Conservation (phyloP, 1,284 basidiomycete species). For the Calocybe gambosa region DNA sequence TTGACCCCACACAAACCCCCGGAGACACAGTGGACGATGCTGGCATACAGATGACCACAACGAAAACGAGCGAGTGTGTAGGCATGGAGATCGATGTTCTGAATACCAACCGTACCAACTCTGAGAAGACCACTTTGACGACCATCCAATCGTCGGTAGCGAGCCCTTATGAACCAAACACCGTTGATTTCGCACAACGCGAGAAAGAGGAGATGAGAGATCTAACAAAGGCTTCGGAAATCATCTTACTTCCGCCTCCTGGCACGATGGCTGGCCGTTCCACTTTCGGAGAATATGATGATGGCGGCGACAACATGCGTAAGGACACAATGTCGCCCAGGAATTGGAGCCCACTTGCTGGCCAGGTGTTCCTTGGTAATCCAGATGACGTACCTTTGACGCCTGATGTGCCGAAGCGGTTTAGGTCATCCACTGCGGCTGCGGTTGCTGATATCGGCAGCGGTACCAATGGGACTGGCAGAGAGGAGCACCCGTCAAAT, state of each 20-base stretch:
- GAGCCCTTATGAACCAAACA: conserved; percentile 35
- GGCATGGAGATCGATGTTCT: not conserved
- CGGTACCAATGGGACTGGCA: not conserved
- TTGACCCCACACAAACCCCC: not conserved
- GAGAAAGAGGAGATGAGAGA: conserved; percentile 90
- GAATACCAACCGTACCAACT: not conserved
- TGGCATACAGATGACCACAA: not conserved
- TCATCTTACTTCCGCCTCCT: conserved; percentile 36
- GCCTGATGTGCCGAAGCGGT: conserved; percentile 24
- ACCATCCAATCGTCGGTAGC: not conserved
- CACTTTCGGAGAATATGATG: not conserved
- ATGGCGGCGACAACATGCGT: conserved; percentile 3
- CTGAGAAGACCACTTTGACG: not conserved
- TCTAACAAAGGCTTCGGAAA: conserved; percentile 80
- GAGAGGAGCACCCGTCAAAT: not conserved
- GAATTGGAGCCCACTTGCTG: conserved; percentile 48
- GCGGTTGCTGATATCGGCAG: not conserved
- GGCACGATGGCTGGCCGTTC: not conserved
- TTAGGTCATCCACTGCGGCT: conserved; percentile 17
- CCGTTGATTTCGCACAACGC: conserved; percentile 66
- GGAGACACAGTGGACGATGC: conserved; percentile 2
- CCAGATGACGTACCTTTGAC: conserved; percentile 66
- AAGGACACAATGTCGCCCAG: conserved; percentile 23
- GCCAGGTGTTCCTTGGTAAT: conserved; percentile 74
- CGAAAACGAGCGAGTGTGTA: not conserved